Evolutionary conservation across 2,329 filamentous ascomycete genomes (phyloP).

Genomic region (Aurifilum marmelostoma): DNA sequence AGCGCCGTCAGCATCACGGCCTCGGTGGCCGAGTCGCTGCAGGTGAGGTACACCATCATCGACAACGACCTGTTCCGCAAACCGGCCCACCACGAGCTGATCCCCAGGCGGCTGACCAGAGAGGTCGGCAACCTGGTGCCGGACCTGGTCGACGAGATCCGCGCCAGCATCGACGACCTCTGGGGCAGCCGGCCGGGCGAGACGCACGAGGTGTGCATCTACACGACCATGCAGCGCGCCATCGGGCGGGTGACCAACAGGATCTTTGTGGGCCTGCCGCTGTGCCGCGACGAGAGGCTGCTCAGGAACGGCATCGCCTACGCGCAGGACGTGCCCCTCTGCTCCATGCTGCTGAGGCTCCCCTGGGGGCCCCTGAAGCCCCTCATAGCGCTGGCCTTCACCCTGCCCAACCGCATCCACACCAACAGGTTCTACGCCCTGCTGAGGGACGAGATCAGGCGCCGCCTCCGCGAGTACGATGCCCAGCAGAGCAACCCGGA

Average conservation of each 20-base stretch:
- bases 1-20: conserved; percentile 37
- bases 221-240: conserved; percentile 39
- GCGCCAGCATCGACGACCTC: conserved; percentile 34
- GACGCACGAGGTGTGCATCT: conserved; percentile 40
- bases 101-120: conserved; percentile 39
- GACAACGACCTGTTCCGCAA: conserved; percentile 37
- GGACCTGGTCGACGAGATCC: conserved; percentile 39
- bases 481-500: conserved; percentile 15
- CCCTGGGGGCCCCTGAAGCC: conserved; percentile 29
- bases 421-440: conserved; percentile 29
- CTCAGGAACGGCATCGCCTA: conserved; percentile 22
- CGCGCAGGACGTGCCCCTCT: conserved; percentile 29
- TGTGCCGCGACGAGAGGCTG: conserved; percentile 34
- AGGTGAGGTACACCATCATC: conserved; percentile 38
- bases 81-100: conserved; percentile 39
- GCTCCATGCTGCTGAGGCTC: conserved; percentile 29
- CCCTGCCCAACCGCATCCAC: conserved; percentile 32
- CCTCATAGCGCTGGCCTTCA: conserved; percentile 30
- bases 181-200: conserved; percentile 37
- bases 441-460: conserved; percentile 30
- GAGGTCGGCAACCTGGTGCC: conserved; percentile 36
- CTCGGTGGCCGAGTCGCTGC: conserved; percentile 41
- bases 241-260: conserved; percentile 39
- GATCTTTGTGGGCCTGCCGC: conserved; percentile 38
- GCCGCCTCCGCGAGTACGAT: conserved; percentile 31